These are phyloP conservation scores for Peniophora sp. DNA, from an alignment of 1,284 basidiomycete species.

Conservation along the genomic window DNA sequence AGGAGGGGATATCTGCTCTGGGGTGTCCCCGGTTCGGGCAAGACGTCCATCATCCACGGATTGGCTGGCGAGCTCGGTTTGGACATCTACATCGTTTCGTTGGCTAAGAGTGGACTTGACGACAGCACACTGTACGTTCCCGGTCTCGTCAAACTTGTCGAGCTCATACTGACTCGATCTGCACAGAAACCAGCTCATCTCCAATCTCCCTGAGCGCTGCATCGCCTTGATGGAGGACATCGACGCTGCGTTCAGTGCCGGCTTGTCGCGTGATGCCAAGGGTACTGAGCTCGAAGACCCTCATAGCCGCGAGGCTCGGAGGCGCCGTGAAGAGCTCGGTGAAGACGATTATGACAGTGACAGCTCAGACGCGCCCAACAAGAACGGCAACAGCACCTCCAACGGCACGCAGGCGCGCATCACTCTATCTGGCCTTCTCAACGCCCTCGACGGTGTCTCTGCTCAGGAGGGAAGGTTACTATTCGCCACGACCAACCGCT, in stretches of 20 bases:
- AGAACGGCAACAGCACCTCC: neutral
- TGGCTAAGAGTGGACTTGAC: slow-evolving; percentile 65
- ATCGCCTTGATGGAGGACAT: slow-evolving; percentile 80
- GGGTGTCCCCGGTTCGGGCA: slow-evolving; percentile 70
- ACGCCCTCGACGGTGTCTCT: slow-evolving; percentile 68
- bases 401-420: slow-evolving; percentile 24
- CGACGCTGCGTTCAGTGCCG: slow-evolving; percentile 62
- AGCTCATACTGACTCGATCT: neutral
- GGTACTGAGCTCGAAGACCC: slow-evolving; percentile 10
- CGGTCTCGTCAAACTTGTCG: no score
- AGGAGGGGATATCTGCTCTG: slow-evolving; percentile 68
- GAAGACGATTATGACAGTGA: slow-evolving; percentile 7
- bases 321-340: slow-evolving; percentile 1
- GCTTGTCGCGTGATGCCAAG: slow-evolving; percentile 38
- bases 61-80: slow-evolving; percentile 70
- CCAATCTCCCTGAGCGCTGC: slow-evolving; percentile 57
- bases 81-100: slow-evolving; percentile 67
- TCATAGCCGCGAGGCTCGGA: neutral
- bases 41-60: slow-evolving; percentile 68
- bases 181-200: slow-evolving; percentile 40
- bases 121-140: slow-evolving; percentile 41
- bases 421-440: slow-evolving; percentile 65
- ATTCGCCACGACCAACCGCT: slow-evolving; percentile 73
- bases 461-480: slow-evolving; percentile 72
- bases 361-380: neutral